Evolutionary conservation across 169 alveolate genomes (phyloP).

Genomic region (Cytauxzoon felis): DNA sequence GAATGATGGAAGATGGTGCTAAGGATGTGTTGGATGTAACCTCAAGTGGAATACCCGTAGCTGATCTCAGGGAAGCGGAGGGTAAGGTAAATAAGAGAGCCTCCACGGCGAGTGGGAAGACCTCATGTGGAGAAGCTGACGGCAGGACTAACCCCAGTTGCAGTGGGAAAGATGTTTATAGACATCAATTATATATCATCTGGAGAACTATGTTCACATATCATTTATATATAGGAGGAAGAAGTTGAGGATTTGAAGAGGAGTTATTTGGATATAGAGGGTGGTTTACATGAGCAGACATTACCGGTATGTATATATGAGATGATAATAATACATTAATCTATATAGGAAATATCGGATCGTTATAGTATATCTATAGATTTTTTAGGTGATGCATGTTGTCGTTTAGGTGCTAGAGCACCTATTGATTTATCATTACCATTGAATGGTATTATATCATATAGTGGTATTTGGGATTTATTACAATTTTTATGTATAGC

Average conservation of each 20-base stretch:
- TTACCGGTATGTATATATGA: slow-evolving; percentile 4
- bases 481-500: slow-evolving; percentile 51
- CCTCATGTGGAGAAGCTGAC: too few species aligned
- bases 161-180: too few species aligned
- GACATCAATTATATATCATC: neutral
- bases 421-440: slow-evolving; percentile 38
- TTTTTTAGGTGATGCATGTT: slow-evolving; percentile 62
- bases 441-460: slow-evolving; percentile 31
- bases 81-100: too few species aligned
- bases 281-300: slow-evolving; percentile 56
- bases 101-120: too few species aligned
- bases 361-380: slow-evolving; percentile 27
- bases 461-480: slow-evolving; percentile 62
- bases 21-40: too few species aligned
- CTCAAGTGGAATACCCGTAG: too few species aligned
- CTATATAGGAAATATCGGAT: slow-evolving; percentile 11
- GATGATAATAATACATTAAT: neutral
- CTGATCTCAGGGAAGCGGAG: too few species aligned
- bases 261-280: slow-evolving; percentile 27
- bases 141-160: too few species aligned
- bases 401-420: slow-evolving; percentile 54
- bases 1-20: too few species aligned
- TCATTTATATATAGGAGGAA: neutral
- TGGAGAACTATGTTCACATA: neutral
- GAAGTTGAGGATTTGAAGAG: slow-evolving; percentile 44